A percentile compares a stretch with the other conserved stretches of the same genome.
phyloP scores from a whole-genome alignment of 106 monocot species.

The Allium sativum region DNA sequence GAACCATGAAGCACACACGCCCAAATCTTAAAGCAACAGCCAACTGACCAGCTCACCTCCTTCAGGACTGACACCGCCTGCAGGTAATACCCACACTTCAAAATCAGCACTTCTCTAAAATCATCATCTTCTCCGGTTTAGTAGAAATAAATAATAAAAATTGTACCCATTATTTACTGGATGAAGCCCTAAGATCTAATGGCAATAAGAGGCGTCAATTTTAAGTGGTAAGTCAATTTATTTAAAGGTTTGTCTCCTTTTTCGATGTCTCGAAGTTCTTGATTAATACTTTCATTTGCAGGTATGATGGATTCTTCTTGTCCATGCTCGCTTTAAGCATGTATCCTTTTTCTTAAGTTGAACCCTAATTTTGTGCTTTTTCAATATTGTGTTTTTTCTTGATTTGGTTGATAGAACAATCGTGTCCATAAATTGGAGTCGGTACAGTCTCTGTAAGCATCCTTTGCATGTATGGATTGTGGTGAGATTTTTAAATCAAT shows the following conservation, averaged over 20 bases:
- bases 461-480: slow-evolving; percentile 91
- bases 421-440: slow-evolving; percentile 64
- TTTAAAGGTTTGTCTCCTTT: too few relatives aligned
- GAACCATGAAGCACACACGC: too few relatives aligned
- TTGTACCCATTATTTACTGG: not conserved
- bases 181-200: slow-evolving; percentile 12
- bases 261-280: too few relatives aligned
- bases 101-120: too few relatives aligned
- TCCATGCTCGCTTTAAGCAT: slow-evolving; percentile 97
- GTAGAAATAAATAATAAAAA: too few relatives aligned
- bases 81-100: too few relatives aligned
- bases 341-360: slow-evolving; percentile 37
- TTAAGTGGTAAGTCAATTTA: slow-evolving; percentile 67
- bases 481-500: slow-evolving; percentile 38
- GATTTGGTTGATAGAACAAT: slow-evolving; percentile 33
- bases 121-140: too few relatives aligned
- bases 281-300: slow-evolving; percentile 9
- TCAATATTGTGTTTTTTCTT: slow-evolving; percentile 15
- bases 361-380: not conserved
- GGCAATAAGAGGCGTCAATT: slow-evolving; percentile 84
- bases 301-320: slow-evolving; percentile 98
- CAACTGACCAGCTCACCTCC: too few relatives aligned
- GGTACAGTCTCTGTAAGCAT: slow-evolving; percentile 56
- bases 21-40: too few relatives aligned
- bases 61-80: too few relatives aligned